Base-by-base conservation (phyloP, 164 flowering plant species). In the Tinospora cordifolia region DNA sequence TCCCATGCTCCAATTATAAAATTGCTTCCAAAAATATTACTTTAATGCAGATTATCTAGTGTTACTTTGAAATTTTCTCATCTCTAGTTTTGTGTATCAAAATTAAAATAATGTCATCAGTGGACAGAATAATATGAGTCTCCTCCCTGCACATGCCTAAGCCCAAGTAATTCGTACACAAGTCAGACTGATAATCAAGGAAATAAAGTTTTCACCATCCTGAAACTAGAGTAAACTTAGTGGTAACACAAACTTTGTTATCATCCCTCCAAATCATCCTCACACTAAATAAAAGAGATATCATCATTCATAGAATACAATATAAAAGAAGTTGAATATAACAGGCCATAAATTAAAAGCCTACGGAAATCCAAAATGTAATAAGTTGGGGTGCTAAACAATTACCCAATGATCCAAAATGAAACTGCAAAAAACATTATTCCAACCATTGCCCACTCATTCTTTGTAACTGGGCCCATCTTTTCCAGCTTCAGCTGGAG, bases 341-440 rank as follows among this genome's bases (percentile, higher is more conserved):
- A 54, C 24, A 54, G n/a, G 24, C 8, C 60, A 7, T 51, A 6
- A 1, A 51, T 51, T 54, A n/a, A 9, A 6, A 54, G n/a, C 0
- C 3, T 30, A 3, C 7, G 10, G 24, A 54, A 54, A 24, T 17
- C 10, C 21, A 54, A 44, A 13, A 44, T 44, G 2, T n/a, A 54
- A 54, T 54, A 54, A 19, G 19, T 54, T 30, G 27, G 15, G 30
- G 47, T 14, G 17, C 51, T 21, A n/a, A 24, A 39, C 41, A 77
- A 87, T 73, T 78, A 89, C 98, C 98, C 96, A 63, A 79, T 86
- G 15, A 92, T 80, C 98, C 98, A 92, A 70, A 93, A 71, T 19
- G 90, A 83, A 57, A 90, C 97, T 8, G 98, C 95, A 78, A 90
- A 82, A 75, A 89, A 80, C 98, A 93, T 89, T 6, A 97, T 88